Evolutionary conservation across 129 eudicot genomes (phyloP).

Genomic region (Oenanthe sinensis): DNA sequence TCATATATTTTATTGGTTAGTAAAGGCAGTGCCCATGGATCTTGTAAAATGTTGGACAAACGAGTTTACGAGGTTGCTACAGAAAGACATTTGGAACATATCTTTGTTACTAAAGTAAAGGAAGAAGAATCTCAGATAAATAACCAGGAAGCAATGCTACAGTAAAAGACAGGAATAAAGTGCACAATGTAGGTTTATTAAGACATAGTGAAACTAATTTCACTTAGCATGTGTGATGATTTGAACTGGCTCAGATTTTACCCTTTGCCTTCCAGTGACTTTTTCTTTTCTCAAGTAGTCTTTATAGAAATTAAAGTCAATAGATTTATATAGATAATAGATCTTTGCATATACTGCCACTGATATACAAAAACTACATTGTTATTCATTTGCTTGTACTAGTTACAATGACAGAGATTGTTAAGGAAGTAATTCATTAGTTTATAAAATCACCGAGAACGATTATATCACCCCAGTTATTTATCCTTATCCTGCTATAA

Average conservation of each 20-base stretch:
- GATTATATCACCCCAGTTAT: not conserved
- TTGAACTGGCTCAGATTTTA: not conserved
- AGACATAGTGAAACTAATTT: constrained; percentile 1
- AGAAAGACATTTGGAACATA: not conserved
- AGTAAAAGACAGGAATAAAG: not conserved
- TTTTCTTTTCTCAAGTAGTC: not conserved
- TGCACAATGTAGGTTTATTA: not conserved
- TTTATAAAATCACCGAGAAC: not conserved
- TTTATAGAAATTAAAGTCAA: not conserved
- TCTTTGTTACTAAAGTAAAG: not conserved
- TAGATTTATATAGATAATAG: not conserved
- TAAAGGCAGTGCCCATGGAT: not conserved
- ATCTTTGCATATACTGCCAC: not conserved
- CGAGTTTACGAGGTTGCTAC: not conserved
- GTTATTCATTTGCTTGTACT: not conserved
- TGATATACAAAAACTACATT: not conserved
- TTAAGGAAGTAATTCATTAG: not conserved
- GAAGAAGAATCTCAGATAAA: not conserved
- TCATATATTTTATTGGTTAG: not conserved
- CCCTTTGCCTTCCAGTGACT: not conserved
- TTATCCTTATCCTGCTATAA: not conserved
- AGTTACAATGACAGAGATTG: not conserved
- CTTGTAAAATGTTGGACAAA: not conserved
- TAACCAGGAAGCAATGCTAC: not conserved
- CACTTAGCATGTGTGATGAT: not conserved